Conservation (phyloP, 1,284 basidiomycete species). For the Mycena citricolor region DNA sequence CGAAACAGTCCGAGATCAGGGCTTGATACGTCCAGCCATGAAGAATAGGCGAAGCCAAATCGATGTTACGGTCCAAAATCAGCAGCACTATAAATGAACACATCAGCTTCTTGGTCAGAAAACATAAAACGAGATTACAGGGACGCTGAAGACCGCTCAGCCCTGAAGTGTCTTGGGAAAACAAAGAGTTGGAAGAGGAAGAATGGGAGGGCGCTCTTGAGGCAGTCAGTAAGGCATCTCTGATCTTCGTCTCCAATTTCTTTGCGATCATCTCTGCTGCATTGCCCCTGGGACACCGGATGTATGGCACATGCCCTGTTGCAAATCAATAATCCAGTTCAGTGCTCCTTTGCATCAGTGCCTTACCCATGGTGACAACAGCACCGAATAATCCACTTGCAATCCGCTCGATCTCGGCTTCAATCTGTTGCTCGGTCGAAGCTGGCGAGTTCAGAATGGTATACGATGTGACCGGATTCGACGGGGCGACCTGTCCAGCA, state of each 20-base stretch:
- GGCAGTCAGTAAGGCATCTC: conserved; percentile 87
- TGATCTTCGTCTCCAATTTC: conserved; percentile 90
- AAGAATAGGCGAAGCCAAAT: conserved; percentile 91
- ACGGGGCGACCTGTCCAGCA: conserved; percentile 35
- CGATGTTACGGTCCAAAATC: conserved; percentile 93
- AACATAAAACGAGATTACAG: conserved; percentile 52
- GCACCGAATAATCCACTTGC: conserved; percentile 91
- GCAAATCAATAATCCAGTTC: not conserved
- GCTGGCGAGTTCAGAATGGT: conserved; percentile 90
- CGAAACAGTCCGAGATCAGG: conserved; percentile 94
- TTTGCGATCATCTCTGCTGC: conserved; percentile 98
- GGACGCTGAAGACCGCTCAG: conserved; percentile 81
- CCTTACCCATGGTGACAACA: conserved; percentile 84
- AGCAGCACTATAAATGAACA: conserved; percentile 72
- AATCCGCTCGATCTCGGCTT: conserved; percentile 91
- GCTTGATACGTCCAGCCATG: conserved; percentile 99
- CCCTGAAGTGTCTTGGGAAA: conserved; percentile 70
- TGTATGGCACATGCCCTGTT: conserved; percentile 89
- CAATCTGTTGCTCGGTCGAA: conserved; percentile 89
- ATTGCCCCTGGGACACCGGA: conserved; percentile 92
- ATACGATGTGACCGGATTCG: conserved; percentile 59
- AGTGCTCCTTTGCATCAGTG: not conserved
- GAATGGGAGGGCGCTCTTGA: conserved; percentile 60
- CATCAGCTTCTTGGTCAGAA: conserved; percentile 15
- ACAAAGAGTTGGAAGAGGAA: conserved; percentile 52